Conservation (phyloP, 176 grass and related monocot species). For the Microstegium vimineum region DNA sequence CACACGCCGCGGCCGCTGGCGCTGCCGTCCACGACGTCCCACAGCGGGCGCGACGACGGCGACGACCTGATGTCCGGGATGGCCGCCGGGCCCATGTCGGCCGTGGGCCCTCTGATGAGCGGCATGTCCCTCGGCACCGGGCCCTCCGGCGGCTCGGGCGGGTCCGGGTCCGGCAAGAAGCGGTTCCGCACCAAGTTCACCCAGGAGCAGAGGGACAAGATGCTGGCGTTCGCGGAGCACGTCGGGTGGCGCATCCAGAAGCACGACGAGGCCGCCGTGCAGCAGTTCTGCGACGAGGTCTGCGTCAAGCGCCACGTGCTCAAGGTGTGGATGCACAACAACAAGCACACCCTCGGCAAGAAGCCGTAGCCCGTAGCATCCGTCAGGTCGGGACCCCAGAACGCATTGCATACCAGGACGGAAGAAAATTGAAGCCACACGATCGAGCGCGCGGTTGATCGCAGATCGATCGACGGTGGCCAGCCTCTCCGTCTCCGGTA, state of each 20-base stretch:
- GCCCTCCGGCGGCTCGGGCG: conserved; percentile 39
- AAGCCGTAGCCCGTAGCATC: conserved; percentile 36
- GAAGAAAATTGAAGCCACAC: not conserved
- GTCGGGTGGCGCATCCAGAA: conserved; percentile 95
- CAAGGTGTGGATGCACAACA: conserved; percentile 99
- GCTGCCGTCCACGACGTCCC: conserved; percentile 54
- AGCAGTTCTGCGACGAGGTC: conserved; percentile 84
- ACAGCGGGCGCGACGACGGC: conserved; percentile 40
- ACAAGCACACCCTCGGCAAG: conserved; percentile 94
- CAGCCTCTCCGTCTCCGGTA: not conserved
- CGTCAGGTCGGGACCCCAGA: not conserved
- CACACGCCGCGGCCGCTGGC: conserved; percentile 27
- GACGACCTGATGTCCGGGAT: conserved; percentile 43
- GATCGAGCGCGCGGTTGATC: not conserved
- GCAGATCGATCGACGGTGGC: not conserved
- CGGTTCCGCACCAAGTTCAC: conserved; percentile 86
- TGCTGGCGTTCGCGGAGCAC: conserved; percentile 82
- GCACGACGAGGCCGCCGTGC: conserved; percentile 87
- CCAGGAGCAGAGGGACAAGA: conserved; percentile 92
- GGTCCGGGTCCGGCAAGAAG: conserved; percentile 73
- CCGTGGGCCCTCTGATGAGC: conserved; percentile 24
- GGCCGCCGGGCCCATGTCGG: conserved; percentile 37
- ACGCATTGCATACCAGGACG: not conserved
- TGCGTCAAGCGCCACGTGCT: conserved; percentile 81
- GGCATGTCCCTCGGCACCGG: conserved; percentile 37